A percentile compares a stretch with the other conserved stretches of the same genome.
Evolutionary conservation across 1,139 yeast genomes (phyloP).

Genomic region (Keqinozyma sinolaborantium): DNA sequence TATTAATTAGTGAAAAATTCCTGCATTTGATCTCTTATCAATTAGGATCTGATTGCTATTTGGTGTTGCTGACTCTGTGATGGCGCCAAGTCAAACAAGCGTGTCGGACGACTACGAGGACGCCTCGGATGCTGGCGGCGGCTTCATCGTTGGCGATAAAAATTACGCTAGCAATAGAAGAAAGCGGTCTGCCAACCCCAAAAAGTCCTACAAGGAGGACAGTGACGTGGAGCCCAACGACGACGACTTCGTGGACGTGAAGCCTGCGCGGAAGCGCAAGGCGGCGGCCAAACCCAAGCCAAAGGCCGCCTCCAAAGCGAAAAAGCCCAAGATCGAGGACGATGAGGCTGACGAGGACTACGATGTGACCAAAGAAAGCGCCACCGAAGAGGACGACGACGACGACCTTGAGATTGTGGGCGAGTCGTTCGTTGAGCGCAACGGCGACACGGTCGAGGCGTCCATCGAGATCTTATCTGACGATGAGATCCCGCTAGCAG

Average conservation of each 20-base stretch:
- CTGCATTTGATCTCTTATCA: no score
- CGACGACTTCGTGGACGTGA: slow-evolving; percentile 13
- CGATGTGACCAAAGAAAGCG: slow-evolving; percentile 17
- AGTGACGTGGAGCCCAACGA: slow-evolving; percentile 17
- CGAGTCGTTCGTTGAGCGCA: slow-evolving; percentile 9
- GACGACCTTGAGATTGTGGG: slow-evolving; percentile 18
- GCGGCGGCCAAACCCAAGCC: slow-evolving; percentile 10
- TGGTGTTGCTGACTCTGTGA: no score
- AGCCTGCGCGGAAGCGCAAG: slow-evolving; percentile 11
- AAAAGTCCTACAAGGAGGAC: slow-evolving; percentile 18
- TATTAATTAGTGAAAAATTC: no score
- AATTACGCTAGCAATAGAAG: slow-evolving; percentile 15
- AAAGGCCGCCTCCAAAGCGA: slow-evolving; percentile 10
- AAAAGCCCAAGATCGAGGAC: slow-evolving; percentile 9
- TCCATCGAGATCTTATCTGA: slow-evolving; percentile 26
- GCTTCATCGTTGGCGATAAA: slow-evolving; percentile 41
- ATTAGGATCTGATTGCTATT: no score
- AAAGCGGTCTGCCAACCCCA: slow-evolving; percentile 13
- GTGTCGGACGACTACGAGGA: slow-evolving; percentile 6
- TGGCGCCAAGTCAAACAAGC: slow-evolving; percentile 1
- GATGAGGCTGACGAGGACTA: slow-evolving; percentile 15
- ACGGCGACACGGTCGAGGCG: slow-evolving; percentile 17
- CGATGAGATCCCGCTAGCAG: slow-evolving; percentile 23
- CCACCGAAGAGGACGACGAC: slow-evolving; percentile 25
- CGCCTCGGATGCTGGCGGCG: slow-evolving; percentile 26